A percentile compares a stretch with the other conserved stretches of the same genome.
Conservation (phyloP, 1,284 basidiomycete species). For the Tilletia caries region DNA sequence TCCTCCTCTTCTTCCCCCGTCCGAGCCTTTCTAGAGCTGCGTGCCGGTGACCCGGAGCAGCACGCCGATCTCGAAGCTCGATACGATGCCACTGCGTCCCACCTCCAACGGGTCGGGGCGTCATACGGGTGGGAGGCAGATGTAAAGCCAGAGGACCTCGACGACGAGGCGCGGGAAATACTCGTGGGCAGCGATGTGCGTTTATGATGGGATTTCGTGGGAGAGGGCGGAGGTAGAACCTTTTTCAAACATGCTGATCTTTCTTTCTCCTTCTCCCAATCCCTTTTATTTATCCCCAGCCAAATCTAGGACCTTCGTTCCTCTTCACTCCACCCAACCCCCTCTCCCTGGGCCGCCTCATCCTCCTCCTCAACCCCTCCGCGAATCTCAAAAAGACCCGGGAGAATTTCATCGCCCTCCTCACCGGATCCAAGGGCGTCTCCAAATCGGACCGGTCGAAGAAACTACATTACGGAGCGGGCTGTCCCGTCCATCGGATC, state of each 20-base stretch:
- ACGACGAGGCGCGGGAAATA: neutral
- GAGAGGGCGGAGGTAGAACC: no score
- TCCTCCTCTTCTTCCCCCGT: neutral
- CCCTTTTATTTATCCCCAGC: neutral
- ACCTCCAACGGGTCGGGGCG: neutral
- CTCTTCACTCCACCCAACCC: conserved; percentile 2
- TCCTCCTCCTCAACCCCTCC: neutral
- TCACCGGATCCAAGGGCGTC: conserved; percentile 14
- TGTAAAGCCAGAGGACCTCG: neutral
- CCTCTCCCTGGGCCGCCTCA: neutral
- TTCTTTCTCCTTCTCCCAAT: no score
- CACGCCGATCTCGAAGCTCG: neutral
- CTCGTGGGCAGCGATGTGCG: neutral
- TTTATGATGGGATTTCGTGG: neutral
- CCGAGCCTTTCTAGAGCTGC: neutral
- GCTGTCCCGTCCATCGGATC: conserved; percentile 8
- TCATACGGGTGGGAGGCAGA: neutral
- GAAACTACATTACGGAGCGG: conserved; percentile 13
- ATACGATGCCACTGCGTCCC: neutral
- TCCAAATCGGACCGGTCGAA: conserved; percentile 14
- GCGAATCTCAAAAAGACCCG: conserved; percentile 8
- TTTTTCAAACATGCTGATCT: no score
- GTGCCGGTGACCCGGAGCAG: neutral
- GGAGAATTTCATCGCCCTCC: conserved; percentile 16
- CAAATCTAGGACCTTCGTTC: neutral